Conservation (phyloP, 441 rosid species). For the Bocquillonia castaneifolia region DNA sequence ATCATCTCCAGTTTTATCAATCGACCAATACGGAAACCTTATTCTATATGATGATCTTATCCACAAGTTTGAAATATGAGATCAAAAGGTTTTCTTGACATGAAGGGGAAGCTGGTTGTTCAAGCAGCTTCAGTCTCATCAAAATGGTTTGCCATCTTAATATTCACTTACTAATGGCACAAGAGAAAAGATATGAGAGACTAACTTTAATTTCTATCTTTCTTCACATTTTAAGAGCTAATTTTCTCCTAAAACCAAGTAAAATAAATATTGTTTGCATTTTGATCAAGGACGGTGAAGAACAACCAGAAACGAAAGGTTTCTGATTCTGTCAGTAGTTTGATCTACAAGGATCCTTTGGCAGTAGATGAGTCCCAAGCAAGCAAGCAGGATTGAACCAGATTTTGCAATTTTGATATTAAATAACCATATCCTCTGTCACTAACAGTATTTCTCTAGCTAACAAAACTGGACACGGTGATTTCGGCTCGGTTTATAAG, state of each 20-base stretch:
- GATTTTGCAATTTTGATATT: conserved; percentile 22
- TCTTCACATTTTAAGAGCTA: background rate
- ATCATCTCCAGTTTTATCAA: conserved; percentile 19
- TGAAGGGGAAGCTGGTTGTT: conserved; percentile 8
- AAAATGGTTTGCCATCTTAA: background rate
- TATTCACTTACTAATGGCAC: background rate
- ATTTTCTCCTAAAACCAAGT: no score
- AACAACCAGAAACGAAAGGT: background rate
- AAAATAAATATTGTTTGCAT: background rate
- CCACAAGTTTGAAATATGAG: background rate
- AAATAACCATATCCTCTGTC: conserved; percentile 17
- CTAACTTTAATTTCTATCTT: no score
- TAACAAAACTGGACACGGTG: no score
- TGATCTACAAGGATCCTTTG: background rate
- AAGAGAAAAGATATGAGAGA: conserved; percentile 1
- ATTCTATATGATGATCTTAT: background rate
- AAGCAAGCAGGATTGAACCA: conserved; percentile 6
- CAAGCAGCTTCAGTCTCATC: conserved; percentile 7
- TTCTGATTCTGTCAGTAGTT: no score
- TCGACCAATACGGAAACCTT: conserved; percentile 16
- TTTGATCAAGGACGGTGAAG: conserved; percentile 10
- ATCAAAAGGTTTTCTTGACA: background rate
- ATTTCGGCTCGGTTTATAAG: conserved; percentile 31
- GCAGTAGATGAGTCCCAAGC: background rate
- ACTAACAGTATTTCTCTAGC: no score